Percentiles rank a stretch among this genome's conserved stretches.
Evolutionary conservation across 129 eudicot genomes (phyloP).

Genomic region (Mikania micrantha): DNA sequence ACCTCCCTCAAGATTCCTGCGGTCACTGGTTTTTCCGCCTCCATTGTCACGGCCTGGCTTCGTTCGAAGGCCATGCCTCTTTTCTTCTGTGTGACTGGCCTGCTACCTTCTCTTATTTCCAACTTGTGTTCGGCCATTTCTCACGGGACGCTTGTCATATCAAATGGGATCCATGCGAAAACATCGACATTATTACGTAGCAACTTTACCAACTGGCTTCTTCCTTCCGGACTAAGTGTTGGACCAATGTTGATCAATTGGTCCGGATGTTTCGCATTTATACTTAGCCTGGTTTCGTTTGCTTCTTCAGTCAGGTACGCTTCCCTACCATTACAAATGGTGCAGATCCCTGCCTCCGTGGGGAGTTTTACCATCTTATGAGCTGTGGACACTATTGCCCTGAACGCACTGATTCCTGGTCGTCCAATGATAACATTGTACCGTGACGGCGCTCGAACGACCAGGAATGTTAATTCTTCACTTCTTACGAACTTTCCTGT

Average conservation of each 20-base stretch:
- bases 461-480: neutral
- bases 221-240: no score
- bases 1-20: neutral
- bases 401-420: neutral
- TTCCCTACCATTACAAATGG: no score
- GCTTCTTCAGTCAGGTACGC: no score
- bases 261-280: neutral
- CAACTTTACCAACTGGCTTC: no score
- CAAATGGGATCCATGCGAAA: no score
- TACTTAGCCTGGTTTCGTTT: neutral
- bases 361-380: neutral
- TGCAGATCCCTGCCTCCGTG: no score
- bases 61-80: neutral
- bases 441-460: neutral
- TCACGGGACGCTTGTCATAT: no score
- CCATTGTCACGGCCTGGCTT: neutral
- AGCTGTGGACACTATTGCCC: neutral
- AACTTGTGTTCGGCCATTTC: no score
- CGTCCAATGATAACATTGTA: no score
- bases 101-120: neutral
- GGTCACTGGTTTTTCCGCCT: neutral
- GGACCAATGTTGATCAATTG: no score
- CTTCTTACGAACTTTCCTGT: no score
- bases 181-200: neutral
- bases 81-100: neutral